Percentiles rank a stretch among this genome's conserved stretches.
Evolutionary conservation across 208 protist genomes (phyloP).

Genomic region (Trypanosoma congolense): DNA sequence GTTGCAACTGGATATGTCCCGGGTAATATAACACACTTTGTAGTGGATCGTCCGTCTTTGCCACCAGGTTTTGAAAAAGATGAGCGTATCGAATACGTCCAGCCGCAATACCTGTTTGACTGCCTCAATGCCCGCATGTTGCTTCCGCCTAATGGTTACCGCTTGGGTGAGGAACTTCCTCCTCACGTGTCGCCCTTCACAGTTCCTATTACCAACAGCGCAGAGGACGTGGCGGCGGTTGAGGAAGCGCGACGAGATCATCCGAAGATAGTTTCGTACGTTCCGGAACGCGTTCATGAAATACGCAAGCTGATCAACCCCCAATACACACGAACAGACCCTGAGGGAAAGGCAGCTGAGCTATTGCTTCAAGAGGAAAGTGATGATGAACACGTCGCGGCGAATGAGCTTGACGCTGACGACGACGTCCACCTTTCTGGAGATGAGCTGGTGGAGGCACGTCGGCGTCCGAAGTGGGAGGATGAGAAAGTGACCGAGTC

Average conservation of each 20-base stretch:
- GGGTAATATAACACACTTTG: conserved; percentile 79
- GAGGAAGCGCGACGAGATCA: conserved; percentile 77
- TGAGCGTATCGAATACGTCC: conserved; percentile 87
- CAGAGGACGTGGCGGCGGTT: conserved; percentile 74
- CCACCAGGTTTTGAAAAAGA: conserved; percentile 44
- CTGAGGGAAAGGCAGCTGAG: conserved; percentile 65
- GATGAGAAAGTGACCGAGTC: conserved; percentile 83
- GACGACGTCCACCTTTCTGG: conserved; percentile 86
- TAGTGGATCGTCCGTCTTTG: conserved; percentile 79
- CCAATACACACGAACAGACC: conserved; percentile 62
- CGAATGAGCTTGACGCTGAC: conserved; percentile 61
- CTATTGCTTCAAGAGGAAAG: conserved; percentile 29
- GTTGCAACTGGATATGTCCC: conserved; percentile 64
- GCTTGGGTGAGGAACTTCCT: conserved; percentile 84
- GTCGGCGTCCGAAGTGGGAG: conserved; percentile 52
- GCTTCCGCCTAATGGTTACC: conserved; percentile 84
- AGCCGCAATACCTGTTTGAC: conserved; percentile 97
- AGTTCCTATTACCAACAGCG: conserved; percentile 77
- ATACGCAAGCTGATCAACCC: conserved; percentile 79
- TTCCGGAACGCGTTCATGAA: conserved; percentile 83
- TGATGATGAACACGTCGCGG: conserved; percentile 62
- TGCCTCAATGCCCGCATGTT: conserved; percentile 90
- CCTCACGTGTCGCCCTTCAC: conserved; percentile 91
- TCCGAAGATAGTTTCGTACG: conserved; percentile 75
- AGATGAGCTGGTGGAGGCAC: conserved; percentile 61